A percentile compares a stretch with the other conserved stretches of the same genome.
These are phyloP conservation scores for Globisporangium middletonii DNA, from an alignment of 352 stramenopile genomes.

Conservation along the genomic window DNA sequence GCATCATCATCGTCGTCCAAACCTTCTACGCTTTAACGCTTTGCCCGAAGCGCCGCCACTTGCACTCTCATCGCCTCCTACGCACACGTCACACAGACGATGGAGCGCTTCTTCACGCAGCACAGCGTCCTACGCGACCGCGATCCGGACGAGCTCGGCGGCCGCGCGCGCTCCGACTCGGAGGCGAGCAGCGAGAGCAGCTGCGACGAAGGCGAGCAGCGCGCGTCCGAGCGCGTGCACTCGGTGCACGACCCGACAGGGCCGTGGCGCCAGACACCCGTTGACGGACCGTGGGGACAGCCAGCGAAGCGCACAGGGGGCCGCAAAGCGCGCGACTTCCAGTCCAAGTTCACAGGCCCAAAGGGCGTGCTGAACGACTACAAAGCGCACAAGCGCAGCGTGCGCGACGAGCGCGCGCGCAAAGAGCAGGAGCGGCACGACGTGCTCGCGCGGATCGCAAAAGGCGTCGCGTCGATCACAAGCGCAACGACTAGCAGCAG, in stretches of 20 bases:
- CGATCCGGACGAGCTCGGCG: conserved; percentile 53
- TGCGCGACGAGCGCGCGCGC: conserved; percentile 40
- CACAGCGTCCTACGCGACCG: conserved; percentile 71
- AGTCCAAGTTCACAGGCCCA: conserved; percentile 61
- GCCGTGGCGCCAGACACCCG: conserved; percentile 53
- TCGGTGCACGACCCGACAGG: conserved; percentile 67
- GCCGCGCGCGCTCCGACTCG: conserved; percentile 55
- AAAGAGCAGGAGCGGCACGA: conserved; percentile 45
- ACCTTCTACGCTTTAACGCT: not conserved
- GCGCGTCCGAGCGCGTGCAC: conserved; percentile 49
- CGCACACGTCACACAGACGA: conserved; percentile 12
- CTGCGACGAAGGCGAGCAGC: conserved; percentile 40
- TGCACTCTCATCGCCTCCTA: not conserved
- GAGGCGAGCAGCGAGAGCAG: conserved; percentile 58
- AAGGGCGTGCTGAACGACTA: conserved; percentile 84
- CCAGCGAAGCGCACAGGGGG: conserved; percentile 15
- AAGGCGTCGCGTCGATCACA: conserved; percentile 22
- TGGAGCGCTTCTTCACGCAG: conserved; percentile 81
- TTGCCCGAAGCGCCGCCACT: not conserved
- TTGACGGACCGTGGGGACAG: conserved; percentile 46
- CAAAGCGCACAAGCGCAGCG: conserved; percentile 67
- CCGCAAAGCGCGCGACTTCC: conserved; percentile 39
- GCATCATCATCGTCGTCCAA: too few relatives aligned
- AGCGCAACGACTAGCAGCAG: conserved; percentile 3
- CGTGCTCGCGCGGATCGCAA: conserved; percentile 57